Evolutionary conservation across 768 basidiomycete species (phyloP).

Genomic region (Termitomyces bulborhizus): DNA sequence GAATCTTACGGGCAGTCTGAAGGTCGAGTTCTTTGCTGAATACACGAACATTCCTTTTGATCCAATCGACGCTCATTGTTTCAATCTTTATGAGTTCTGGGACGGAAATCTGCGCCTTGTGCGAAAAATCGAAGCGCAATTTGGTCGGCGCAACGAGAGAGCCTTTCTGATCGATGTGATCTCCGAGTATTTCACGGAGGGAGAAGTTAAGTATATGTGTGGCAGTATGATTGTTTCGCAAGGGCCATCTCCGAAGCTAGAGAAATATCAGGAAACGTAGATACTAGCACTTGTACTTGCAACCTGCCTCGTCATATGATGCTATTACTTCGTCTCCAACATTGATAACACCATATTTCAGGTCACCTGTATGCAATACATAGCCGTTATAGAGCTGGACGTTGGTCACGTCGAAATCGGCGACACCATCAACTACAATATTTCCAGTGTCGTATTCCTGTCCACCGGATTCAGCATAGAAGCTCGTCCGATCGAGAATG

Average conservation of each 20-base stretch:
- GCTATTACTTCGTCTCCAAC: slow-evolving; percentile 81
- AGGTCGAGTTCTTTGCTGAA: slow-evolving; percentile 84
- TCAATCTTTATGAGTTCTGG: slow-evolving; percentile 83
- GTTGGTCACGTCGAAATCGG: slow-evolving; percentile 90
- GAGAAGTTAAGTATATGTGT: slow-evolving; percentile 97
- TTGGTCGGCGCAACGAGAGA: slow-evolving; percentile 95
- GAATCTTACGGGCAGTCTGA: slow-evolving; percentile 72
- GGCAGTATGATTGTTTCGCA: slow-evolving; percentile 97
- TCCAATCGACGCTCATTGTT: slow-evolving; percentile 80
- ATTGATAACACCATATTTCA: slow-evolving; percentile 82
- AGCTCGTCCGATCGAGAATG: slow-evolving; percentile 87
- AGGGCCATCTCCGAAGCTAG: slow-evolving; percentile 87
- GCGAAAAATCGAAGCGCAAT: slow-evolving; percentile 97
- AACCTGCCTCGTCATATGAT: slow-evolving; percentile 83
- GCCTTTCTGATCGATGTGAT: slow-evolving; percentile 97
- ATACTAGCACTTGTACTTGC: not conserved
- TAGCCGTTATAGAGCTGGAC: slow-evolving; percentile 96
- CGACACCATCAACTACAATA: slow-evolving; percentile 85
- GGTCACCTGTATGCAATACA: slow-evolving; percentile 83
- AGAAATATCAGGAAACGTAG: not conserved
- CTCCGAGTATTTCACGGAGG: slow-evolving; percentile 90
- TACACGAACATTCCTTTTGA: slow-evolving; percentile 82
- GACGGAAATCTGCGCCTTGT: slow-evolving; percentile 80
- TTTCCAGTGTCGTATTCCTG: slow-evolving; percentile 97
- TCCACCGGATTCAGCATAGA: slow-evolving; percentile 96